Conservation (phyloP, 495 filamentous ascomycete species). For the Ramalina peruviana region DNA sequence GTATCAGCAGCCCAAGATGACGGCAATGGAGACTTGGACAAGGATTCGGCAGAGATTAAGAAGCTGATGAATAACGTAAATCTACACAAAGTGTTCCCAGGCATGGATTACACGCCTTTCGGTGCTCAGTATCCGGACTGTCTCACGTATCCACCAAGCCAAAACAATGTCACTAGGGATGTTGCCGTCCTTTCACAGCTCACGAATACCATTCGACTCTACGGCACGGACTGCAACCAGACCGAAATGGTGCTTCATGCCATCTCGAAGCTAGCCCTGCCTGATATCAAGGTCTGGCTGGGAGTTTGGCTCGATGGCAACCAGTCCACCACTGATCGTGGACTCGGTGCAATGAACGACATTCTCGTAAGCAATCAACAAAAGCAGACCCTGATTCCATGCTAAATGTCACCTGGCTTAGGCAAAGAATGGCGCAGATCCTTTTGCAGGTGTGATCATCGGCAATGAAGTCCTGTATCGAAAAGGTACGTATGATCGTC, state of each 20-base stretch:
- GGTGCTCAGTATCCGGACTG: slow-evolving; percentile 85
- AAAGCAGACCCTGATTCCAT: too few species aligned
- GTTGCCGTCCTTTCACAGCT: slow-evolving; percentile 83
- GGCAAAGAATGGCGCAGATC: slow-evolving; percentile 42
- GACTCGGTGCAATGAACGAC: slow-evolving; percentile 66
- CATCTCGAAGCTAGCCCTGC: slow-evolving; percentile 56
- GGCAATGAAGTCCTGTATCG: slow-evolving; percentile 92
- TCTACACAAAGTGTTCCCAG: slow-evolving; percentile 87
- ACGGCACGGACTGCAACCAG: slow-evolving; percentile 97
- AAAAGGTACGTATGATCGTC: slow-evolving; percentile 17
- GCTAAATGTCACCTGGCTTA: too few species aligned
- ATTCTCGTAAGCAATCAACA: slow-evolving; percentile 36
- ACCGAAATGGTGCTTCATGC: slow-evolving; percentile 87
- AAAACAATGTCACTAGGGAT: slow-evolving; percentile 90
- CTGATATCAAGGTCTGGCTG: slow-evolving; percentile 82
- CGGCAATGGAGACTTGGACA: slow-evolving; percentile 46
- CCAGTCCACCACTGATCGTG: slow-evolving; percentile 66
- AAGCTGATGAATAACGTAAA: slow-evolving; percentile 61
- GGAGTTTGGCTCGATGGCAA: slow-evolving; percentile 90
- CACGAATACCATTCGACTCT: slow-evolving; percentile 78
- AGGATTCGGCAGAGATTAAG: slow-evolving; percentile 68
- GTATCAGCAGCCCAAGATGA: slow-evolving; percentile 28
- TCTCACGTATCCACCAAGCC: slow-evolving; percentile 58
- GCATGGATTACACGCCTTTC: slow-evolving; percentile 93
- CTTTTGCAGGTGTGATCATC: slow-evolving; percentile 76